Evolutionary conservation across 1,284 basidiomycete species (phyloP), one percentile per base, ranked within the genome.

Genomic region (Ganoderma multipileum): DNA sequence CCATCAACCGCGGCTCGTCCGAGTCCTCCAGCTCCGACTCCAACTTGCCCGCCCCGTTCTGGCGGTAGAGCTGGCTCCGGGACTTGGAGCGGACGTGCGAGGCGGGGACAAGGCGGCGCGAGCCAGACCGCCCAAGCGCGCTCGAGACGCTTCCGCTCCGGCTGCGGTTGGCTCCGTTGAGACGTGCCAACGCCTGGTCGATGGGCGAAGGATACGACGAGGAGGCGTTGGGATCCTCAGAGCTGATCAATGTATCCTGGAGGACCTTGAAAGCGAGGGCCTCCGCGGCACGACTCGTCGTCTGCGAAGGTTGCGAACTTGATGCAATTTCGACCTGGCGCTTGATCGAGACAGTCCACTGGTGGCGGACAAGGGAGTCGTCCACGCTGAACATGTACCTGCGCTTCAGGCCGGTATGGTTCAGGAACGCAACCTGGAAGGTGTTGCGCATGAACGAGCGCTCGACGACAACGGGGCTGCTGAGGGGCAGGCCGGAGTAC

Each of bases 331-430:
- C 88, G 64, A 94, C 91, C 73, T 95, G 89, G 28, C 87, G 86
- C 74, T 88, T 88, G 64, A 97, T 81, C 20, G 87, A 87, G 1
- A 86, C 84, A 0, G 86, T 87, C 94, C 95, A 97, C 71, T 91
- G 88, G 69, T 91, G 87, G 23, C 90, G 88, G 33, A 92, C 85
- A 23, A 92, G 82, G 0, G 90, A 85, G 74, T 95, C 93, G 63
- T 92, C 88, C 54, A 97, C 90, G 73, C 94, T 95, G 83, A 97
- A 97, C 89, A 97, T 95, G 81, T 98, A 98, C 77, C 91, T 90
- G 72, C 95, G 87, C 79, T 92, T 93, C 66, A 83, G 73, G 33
- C 90, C 89, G 20, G 83, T 79, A 72, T 92, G 91, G 73, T 92
- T 92, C 55, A 87, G 74, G 81, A 98, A 98, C 3, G 94, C 90